phyloP scores from a whole-genome alignment of 805 yeast genomes.

The Saccharomycodes ludwigii region DNA sequence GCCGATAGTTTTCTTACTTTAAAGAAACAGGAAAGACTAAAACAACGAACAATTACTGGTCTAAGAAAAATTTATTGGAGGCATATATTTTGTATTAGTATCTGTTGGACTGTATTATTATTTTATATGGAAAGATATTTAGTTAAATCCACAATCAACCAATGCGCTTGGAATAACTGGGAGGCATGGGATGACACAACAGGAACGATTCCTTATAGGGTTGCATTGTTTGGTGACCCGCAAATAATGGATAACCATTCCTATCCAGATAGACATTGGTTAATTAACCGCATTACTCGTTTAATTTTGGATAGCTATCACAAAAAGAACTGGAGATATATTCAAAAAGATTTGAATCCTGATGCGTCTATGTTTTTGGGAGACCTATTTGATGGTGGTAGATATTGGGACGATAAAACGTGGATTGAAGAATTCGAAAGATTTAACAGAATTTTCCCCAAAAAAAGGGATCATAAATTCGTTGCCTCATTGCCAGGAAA shows the following conservation, averaged over 20 bases:
- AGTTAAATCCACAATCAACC: constrained; percentile 31
- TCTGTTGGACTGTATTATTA: too few relatives aligned
- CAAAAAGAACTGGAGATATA: constrained; percentile 54
- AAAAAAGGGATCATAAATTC: constrained; percentile 32
- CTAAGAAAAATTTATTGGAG: constrained; percentile 15
- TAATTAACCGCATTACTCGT: constrained; percentile 42
- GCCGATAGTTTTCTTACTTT: too few relatives aligned
- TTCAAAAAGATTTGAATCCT: constrained; percentile 52
- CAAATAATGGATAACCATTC: constrained; percentile 85
- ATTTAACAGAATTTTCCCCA: constrained; percentile 55
- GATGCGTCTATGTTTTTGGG: constrained; percentile 74
- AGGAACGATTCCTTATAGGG: constrained; percentile 28
- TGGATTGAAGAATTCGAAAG: constrained; percentile 67
- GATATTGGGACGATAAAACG: constrained; percentile 62
- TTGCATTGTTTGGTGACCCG: constrained; percentile 79
- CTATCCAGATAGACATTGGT: constrained; percentile 56
- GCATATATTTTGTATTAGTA: constrained; percentile 16
- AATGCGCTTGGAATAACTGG: constrained; percentile 59
- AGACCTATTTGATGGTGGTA: constrained; percentile 89
- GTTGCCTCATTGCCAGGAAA: constrained; percentile 67
- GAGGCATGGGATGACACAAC: constrained; percentile 37
- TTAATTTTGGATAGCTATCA: constrained; percentile 66
- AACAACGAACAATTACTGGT: too few relatives aligned
- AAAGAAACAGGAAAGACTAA: too few relatives aligned
- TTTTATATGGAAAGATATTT: constrained; percentile 43